phyloP scores from a whole-genome alignment of 352 stramenopile genomes.

The Pythium myriotylum region DNA sequence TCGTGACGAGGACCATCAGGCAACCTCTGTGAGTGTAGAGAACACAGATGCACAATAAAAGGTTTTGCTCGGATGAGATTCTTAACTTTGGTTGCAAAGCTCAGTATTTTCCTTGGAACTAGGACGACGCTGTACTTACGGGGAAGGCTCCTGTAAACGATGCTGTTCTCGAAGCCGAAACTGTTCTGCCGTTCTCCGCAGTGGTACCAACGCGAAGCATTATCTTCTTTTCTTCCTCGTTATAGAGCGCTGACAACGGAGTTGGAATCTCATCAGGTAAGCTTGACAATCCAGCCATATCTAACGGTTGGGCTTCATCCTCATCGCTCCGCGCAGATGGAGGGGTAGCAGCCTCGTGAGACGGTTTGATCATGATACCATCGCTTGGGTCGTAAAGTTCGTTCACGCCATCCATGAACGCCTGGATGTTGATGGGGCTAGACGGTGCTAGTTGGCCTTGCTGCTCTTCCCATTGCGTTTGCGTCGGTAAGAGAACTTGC shows the following conservation, averaged over 20 bases:
- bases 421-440: slow-evolving; percentile 7
- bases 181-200: neutral
- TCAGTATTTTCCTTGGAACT: too few species aligned
- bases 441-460: slow-evolving; percentile 12
- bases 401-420: slow-evolving; percentile 11
- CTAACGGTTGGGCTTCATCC: neutral
- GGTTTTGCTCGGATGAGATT: too few species aligned
- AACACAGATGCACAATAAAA: slow-evolving; percentile 4
- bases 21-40: neutral
- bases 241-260: slow-evolving; percentile 70
- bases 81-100: too few species aligned
- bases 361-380: slow-evolving; percentile 1
- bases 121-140: neutral
- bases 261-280: slow-evolving; percentile 43
- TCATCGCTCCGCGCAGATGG: neutral
- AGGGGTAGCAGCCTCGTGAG: neutral
- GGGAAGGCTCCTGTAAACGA: slow-evolving; percentile 10
- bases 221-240: slow-evolving; percentile 67
- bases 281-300: too few species aligned
- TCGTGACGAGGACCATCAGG: neutral
- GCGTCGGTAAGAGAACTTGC: slow-evolving; percentile 51
- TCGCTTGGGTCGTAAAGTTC: slow-evolving; percentile 27
- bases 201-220: slow-evolving; percentile 49
- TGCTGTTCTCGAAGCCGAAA: neutral
- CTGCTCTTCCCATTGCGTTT: slow-evolving; percentile 66